Evolutionary conservation across 805 yeast species (phyloP).

Genomic region (Schizosaccharomyces cryophilus): DNA sequence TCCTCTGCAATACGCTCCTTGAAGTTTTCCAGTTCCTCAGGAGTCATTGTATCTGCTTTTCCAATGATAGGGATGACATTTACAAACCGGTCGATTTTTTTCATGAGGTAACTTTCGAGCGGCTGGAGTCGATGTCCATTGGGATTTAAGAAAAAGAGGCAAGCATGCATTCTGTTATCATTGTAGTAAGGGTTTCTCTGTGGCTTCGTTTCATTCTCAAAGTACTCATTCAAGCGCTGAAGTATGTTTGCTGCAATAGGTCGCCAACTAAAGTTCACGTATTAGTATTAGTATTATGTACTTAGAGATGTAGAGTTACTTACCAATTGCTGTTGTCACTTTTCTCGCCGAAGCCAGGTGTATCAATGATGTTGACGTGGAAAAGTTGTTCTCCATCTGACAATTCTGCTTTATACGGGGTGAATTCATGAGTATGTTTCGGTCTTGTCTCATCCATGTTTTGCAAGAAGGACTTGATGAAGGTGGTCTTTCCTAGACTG

Average conservation of each 20-base stretch:
- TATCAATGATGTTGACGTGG: constrained; percentile 36
- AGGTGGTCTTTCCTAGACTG: constrained; percentile 65
- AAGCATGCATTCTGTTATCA: constrained; percentile 54
- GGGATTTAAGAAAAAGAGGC: constrained; percentile 53
- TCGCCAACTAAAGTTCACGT: not conserved
- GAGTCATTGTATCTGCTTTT: constrained; percentile 58
- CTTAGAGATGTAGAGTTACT: constrained; percentile 1
- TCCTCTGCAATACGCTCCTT: constrained; percentile 33
- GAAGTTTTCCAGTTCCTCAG: constrained; percentile 30
- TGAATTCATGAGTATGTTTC: constrained; percentile 16
- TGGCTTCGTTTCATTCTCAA: not conserved
- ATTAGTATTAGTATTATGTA: not conserved
- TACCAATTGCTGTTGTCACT: constrained; percentile 35
- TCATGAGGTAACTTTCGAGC: constrained; percentile 51
- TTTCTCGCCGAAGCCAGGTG: constrained; percentile 62
- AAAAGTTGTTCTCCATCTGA: constrained; percentile 35
- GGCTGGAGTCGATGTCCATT: constrained; percentile 34
- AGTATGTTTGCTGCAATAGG: not conserved
- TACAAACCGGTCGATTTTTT: constrained; percentile 39
- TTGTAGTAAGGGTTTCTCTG: constrained; percentile 12
- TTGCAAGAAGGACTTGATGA: constrained; percentile 57
- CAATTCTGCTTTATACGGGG: constrained; percentile 22
- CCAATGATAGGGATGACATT: constrained; percentile 67
- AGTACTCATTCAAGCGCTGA: not conserved
- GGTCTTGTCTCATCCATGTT: constrained; percentile 15